A percentile compares a stretch with the other conserved stretches of the same genome.
Evolutionary conservation across 805 yeast genomes (phyloP).

Genomic region (Candida vaughaniae): DNA sequence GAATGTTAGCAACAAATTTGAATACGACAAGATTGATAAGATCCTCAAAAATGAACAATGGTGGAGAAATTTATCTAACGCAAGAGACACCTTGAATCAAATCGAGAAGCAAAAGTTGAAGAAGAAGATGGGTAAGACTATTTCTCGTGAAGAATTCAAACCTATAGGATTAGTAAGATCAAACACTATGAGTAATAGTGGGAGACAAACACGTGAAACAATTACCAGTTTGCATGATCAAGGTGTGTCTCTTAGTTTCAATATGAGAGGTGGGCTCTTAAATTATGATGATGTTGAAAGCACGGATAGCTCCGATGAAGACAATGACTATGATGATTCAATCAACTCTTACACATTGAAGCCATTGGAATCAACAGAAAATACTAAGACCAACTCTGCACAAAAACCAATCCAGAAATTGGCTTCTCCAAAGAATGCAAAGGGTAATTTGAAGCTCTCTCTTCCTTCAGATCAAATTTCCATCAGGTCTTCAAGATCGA

Average conservation of each 20-base stretch:
- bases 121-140: conserved; percentile 8
- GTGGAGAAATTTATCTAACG: conserved; percentile 74
- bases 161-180: conserved; percentile 9
- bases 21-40: conserved; percentile 46
- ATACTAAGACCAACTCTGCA: not conserved
- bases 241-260: conserved; percentile 66
- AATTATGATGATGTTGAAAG: conserved; percentile 24
- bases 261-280: conserved; percentile 53
- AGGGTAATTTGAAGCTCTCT: conserved; percentile 4
- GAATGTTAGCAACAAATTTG: conserved; percentile 23
- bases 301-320: conserved; percentile 17
- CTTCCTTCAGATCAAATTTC: conserved; percentile 29
- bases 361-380: not conserved
- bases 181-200: conserved; percentile 1
- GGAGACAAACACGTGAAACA: conserved; percentile 42
- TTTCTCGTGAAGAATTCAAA: conserved; percentile 2
- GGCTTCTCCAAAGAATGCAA: conserved; percentile 1
- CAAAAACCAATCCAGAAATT: not conserved
- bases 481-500: conserved; percentile 32
- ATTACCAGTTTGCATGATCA: conserved; percentile 68
- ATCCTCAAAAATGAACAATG: conserved; percentile 67
- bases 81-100: conserved; percentile 46
- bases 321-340: conserved; percentile 3
- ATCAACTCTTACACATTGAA: not conserved
- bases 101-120: conserved; percentile 26